phyloP scores from a whole-genome alignment of 2,329 filamentous ascomycete species.

The Pezicula radicicola region DNA sequence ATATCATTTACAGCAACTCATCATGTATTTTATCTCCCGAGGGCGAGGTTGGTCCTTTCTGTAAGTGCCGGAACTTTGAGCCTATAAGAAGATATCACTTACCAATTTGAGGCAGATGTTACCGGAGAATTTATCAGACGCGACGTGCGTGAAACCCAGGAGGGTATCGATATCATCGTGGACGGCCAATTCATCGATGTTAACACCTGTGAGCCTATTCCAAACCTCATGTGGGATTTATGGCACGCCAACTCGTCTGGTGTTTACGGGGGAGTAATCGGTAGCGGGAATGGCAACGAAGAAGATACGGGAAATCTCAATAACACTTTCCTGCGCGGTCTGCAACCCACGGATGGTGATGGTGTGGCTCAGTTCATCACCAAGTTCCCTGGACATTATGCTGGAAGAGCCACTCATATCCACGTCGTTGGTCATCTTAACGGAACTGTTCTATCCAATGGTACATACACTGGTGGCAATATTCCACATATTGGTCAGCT shows the following conservation, averaged over 20 bases:
- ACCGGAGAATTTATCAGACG: conserved; percentile 44
- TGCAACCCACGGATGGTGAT: conserved; percentile 35
- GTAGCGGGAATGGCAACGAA: conserved; percentile 39
- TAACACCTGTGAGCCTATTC: conserved; percentile 47
- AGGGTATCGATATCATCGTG: conserved; percentile 42
- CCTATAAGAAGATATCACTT: too few relatives aligned
- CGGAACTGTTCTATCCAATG: conserved; percentile 31
- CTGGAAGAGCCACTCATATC: conserved; percentile 41
- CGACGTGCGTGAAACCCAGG: conserved; percentile 42
- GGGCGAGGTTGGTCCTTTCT: too few relatives aligned
- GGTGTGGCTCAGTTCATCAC: conserved; percentile 37
- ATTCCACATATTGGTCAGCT: conserved; percentile 60
- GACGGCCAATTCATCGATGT: conserved; percentile 52
- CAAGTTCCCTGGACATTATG: conserved; percentile 40
- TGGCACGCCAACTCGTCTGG: conserved; percentile 36
- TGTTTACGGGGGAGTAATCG: conserved; percentile 44
- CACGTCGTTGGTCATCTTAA: conserved; percentile 43
- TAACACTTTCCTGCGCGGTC: conserved; percentile 37
- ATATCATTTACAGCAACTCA: too few relatives aligned
- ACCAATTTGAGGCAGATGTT: conserved; percentile 26
- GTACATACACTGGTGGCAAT: conserved; percentile 46
- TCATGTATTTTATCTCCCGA: too few relatives aligned
- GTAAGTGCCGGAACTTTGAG: too few relatives aligned
- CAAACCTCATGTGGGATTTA: conserved; percentile 44
- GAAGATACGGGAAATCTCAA: conserved; percentile 37